A percentile compares a stretch with the other conserved stretches of the same genome.
Conservation (phyloP, 2,329 filamentous ascomycete genomes). For the Clonostachys rosea region DNA sequence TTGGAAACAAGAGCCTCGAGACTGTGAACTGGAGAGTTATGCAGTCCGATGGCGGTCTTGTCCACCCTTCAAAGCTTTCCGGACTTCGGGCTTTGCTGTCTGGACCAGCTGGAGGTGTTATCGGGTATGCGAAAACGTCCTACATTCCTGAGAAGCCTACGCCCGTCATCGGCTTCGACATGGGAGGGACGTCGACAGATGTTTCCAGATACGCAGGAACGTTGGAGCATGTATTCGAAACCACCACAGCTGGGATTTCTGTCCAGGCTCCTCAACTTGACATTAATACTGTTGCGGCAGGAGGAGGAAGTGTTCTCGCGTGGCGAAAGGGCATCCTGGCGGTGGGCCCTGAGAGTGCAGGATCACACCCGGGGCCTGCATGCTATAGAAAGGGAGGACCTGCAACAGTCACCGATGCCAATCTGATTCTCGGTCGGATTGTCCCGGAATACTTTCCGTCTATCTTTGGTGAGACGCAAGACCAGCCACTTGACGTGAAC, state of each 20-base stretch:
- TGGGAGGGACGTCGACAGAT: conserved; percentile 67
- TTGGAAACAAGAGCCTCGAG: neutral
- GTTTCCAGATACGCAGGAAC: conserved; percentile 60
- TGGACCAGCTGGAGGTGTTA: conserved; percentile 73
- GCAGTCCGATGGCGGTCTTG: conserved; percentile 4
- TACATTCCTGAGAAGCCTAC: conserved; percentile 63
- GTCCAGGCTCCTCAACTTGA: conserved; percentile 78
- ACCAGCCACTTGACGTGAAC: conserved; percentile 41
- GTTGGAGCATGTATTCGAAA: conserved; percentile 56
- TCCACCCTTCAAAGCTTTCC: conserved; percentile 5
- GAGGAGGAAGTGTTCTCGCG: conserved; percentile 64
- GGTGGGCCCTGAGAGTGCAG: conserved; percentile 68
- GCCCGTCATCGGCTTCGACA: conserved; percentile 75
- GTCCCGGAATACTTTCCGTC: conserved; percentile 60
- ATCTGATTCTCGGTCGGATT: conserved; percentile 58
- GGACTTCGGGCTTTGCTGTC: conserved; percentile 64
- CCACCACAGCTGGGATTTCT: conserved; percentile 71
- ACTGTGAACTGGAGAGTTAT: conserved; percentile 1
- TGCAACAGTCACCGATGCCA: conserved; percentile 67
- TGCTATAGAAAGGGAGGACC: conserved; percentile 69
- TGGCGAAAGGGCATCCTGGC: conserved; percentile 70
- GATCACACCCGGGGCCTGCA: conserved; percentile 66
- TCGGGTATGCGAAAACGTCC: conserved; percentile 70
- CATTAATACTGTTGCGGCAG: conserved; percentile 77
- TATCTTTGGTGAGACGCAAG: conserved; percentile 65